Conservation (phyloP, 352 stramenopile species). For the Blastocystis sp. region DNA sequence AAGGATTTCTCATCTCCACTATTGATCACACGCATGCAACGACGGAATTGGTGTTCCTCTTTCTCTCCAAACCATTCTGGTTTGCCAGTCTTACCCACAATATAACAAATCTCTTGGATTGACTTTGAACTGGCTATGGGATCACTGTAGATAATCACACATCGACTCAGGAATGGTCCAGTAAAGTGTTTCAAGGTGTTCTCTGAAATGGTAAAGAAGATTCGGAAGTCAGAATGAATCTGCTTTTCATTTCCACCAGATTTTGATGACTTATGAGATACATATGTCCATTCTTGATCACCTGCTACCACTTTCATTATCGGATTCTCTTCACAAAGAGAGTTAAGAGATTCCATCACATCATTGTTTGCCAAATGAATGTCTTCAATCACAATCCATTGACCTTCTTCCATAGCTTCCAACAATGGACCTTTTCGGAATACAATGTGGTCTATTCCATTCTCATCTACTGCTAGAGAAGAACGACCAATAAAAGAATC, state of each 20-base stretch:
- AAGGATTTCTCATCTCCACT: neutral
- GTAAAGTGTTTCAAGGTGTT: constrained; percentile 5
- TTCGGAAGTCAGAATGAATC: too few relatives aligned
- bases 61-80: neutral
- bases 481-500: neutral
- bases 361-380: constrained; percentile 40
- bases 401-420: constrained; percentile 9
- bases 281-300: too few relatives aligned
- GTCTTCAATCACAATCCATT: constrained; percentile 27
- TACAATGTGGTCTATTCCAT: neutral
- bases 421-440: constrained; percentile 30
- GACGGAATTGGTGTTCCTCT: neutral
- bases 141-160: constrained; percentile 28
- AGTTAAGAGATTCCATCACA: constrained; percentile 23
- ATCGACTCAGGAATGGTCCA: constrained; percentile 4
- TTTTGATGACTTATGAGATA: too few relatives aligned
- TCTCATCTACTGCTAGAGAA: neutral
- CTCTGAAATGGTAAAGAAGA: too few relatives aligned
- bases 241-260: too few relatives aligned
- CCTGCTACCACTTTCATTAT: too few relatives aligned
- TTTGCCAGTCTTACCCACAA: too few relatives aligned
- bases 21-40: neutral
- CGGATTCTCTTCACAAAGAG: too few relatives aligned
- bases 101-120: constrained; percentile 16
- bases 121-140: neutral